Base-by-base conservation (phyloP, 108 stramenopile genomes). In the Skeletonema grethae region DNA sequence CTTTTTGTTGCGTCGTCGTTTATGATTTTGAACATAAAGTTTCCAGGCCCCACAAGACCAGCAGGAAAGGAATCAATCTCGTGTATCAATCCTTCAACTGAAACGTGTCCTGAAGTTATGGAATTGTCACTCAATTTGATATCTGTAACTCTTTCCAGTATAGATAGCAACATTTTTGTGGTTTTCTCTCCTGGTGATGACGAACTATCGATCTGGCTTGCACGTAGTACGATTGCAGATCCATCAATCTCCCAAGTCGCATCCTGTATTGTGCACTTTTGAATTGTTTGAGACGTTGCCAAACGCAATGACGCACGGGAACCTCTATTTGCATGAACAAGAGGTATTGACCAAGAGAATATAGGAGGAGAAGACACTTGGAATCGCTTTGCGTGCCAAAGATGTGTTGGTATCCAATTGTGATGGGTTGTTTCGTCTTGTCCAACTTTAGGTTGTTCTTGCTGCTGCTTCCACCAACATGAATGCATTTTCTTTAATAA, bases 351-450 rank as follows among this genome's bases (percentile, higher is more conserved):
- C 93, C 88, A 92, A 25, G 84, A 77, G 77, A 78, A 86, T 60
- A 91, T 66, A 1, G 57, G 65, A 39, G 48, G 28, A 30, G 69
- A 31, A 29, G 68, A 62, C 73, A 90, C 87, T 41, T 89, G 90
- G 82, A 95, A 95, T 43, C 93, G 85, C 76, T 95, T 92, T 34
- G 88, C 82, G 65, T 95, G 91, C 93, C 93, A 95, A 6, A 88
- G 45, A 46, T 95, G 93, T 28, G 90, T 92, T 20, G 82, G 61
- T 61, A 92, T 87, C 93, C 93, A 95, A 20, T 70, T 65, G 43
- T 65, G 69, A 38, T 35, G 29, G 2, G 41, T 29, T 43, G 56
- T 45, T 38, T 46, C 46, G 10, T 59, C 20, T 15, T 76, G 38
- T 18, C 61, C 32, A 34, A 58, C 9, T 35, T 8, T 12, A 50